Evolutionary conservation across 2,329 filamentous ascomycete species (phyloP), one percentile per base, ranked within the genome.

Genomic region (Microcera coccophila): DNA sequence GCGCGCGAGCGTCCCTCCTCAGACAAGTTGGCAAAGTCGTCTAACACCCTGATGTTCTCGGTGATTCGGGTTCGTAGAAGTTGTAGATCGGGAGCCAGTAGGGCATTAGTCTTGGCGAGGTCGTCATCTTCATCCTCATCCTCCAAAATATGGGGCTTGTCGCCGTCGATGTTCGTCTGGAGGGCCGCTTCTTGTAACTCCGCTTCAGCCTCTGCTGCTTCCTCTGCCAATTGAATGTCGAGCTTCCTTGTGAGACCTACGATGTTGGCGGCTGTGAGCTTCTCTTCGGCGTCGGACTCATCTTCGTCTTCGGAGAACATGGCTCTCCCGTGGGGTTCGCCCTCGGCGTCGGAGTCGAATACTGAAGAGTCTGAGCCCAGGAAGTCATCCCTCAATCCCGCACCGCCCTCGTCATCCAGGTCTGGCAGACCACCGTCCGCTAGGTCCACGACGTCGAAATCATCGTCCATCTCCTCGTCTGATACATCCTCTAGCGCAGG

Each of bases 221-320:
- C 87, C 47, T 85, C 77, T 34, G 86, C 85, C 60, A 79, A 73
- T 61, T 93, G 74, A 59, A 79, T 74, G 63, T 98, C 91, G 44
- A 98, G 69, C 65, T 90, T 91, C 56, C 82, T 78, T 42, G 91
- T 90, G 42, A 98, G 72, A 45, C 93, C 93, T 58, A 85, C 93
- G 50, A 98, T 97, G 66, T 98, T 98, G 49, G 93, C 93, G 2
- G 90, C 90, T 39, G 89, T 98, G 54, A 98, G 77, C 63, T 84
- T 85, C 69, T 96, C 90, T 68, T 95, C 89, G 4, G 82, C 84
- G 57, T 94, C 89, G 1, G 86, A 90, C 39, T 90, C 84, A 52
- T 91, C 87, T 56, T 94, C 90, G 60, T 97, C 91, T 52, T 97
- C 93, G 0, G 93, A 97, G 74, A 95, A 98, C 74, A 95, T 88